A percentile compares a stretch with the other conserved stretches of the same genome.
Evolutionary conservation across 2,329 filamentous ascomycete species (phyloP).

Genomic region (Aspergillus unguis): DNA sequence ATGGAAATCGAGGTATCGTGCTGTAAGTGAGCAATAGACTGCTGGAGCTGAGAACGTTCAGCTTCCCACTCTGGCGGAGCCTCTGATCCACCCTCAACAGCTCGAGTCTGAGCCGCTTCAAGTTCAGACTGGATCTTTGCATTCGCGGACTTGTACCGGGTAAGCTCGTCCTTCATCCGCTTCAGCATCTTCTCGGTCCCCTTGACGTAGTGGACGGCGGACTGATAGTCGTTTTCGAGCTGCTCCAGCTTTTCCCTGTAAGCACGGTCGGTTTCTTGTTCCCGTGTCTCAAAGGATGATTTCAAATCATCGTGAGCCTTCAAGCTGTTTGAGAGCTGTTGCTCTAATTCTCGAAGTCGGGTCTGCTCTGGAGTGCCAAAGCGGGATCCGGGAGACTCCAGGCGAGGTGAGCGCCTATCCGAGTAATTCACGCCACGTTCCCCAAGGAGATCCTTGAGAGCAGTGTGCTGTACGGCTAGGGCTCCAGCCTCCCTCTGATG

Average conservation of each 20-base stretch:
- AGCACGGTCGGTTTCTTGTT: constrained; percentile 79
- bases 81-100: constrained; percentile 37
- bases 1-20: constrained; percentile 65
- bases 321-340: constrained; percentile 73
- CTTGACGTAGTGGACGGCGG: constrained; percentile 95
- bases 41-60: constrained; percentile 66
- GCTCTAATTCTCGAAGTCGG: constrained; percentile 79
- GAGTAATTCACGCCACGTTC: constrained; percentile 84
- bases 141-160: constrained; percentile 86
- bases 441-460: constrained; percentile 84
- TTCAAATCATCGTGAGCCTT: constrained; percentile 85
- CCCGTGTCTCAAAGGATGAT: constrained; percentile 69
- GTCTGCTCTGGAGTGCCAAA: constrained; percentile 75
- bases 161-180: constrained; percentile 96
- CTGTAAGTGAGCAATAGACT: constrained; percentile 68
- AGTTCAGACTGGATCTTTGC: constrained; percentile 76
- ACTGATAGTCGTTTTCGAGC: constrained; percentile 95
- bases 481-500: constrained; percentile 95
- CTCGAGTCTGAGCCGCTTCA: constrained; percentile 60
- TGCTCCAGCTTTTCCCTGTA: constrained; percentile 93
- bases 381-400: constrained; percentile 70
- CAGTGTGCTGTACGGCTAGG: constrained; percentile 84
- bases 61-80: constrained; percentile 66
- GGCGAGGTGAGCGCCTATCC: constrained; percentile 65
- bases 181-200: constrained; percentile 99